Percentiles rank a stretch among this genome's conserved stretches.
Conservation (phyloP, 176 grass and related monocot genomes). For the Bromus sterilis region DNA sequence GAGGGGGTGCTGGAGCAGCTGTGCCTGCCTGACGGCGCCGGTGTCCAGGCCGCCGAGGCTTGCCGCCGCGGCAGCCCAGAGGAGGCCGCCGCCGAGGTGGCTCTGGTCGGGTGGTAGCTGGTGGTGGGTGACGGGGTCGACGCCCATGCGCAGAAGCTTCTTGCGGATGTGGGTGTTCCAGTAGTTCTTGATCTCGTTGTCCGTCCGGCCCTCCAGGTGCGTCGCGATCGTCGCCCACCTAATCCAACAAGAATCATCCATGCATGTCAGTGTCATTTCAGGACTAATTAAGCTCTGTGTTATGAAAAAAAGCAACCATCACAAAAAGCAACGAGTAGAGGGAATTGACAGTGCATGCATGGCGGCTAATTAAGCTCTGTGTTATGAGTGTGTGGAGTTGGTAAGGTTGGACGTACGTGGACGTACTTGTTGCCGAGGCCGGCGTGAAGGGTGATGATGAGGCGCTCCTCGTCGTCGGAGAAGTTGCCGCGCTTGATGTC, state of each 20-base stretch:
- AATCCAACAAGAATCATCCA: background rate
- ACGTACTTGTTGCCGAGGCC: slow-evolving; percentile 63
- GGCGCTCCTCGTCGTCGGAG: slow-evolving; percentile 53
- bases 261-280: background rate
- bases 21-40: slow-evolving; percentile 13
- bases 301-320: too few relatives aligned
- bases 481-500: slow-evolving; percentile 83
- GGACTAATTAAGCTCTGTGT: too few relatives aligned
- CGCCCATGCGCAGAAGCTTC: slow-evolving; percentile 55
- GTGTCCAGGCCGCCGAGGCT: slow-evolving; percentile 13
- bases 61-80: background rate
- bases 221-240: slow-evolving; percentile 77
- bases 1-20: slow-evolving; percentile 33
- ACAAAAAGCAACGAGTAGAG: background rate
- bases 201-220: slow-evolving; percentile 49
- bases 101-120: slow-evolving; percentile 21
- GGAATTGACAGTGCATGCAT: background rate
- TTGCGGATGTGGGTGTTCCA: slow-evolving; percentile 66
- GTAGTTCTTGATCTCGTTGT: slow-evolving; percentile 76
- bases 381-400: background rate
- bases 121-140: slow-evolving; percentile 72
- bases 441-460: slow-evolving; percentile 63
- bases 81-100: background rate
- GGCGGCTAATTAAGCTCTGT: background rate
- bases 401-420: background rate